A percentile compares a stretch with the other conserved stretches of the same genome.
Conservation (phyloP, 257 asterid species). For the Haberlea rhodopensis region DNA sequence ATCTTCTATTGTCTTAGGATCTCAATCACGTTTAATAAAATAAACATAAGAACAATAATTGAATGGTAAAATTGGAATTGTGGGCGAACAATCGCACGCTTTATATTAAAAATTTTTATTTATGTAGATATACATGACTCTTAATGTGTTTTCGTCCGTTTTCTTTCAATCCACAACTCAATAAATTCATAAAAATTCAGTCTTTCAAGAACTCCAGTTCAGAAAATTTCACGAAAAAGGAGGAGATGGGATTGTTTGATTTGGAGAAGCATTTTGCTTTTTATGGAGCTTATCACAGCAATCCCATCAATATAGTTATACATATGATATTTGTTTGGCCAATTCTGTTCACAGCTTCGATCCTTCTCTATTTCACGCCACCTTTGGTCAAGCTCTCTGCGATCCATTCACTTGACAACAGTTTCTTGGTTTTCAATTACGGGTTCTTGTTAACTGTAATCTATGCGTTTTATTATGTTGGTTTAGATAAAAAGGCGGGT, state of each 20-base stretch:
- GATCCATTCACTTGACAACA: constrained; percentile 38
- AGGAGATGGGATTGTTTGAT: constrained; percentile 65
- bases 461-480: constrained; percentile 58
- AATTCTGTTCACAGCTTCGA: constrained; percentile 50
- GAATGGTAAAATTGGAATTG: too few relatives aligned
- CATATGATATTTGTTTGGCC: too few relatives aligned
- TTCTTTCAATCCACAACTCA: too few relatives aligned
- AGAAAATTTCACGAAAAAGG: constrained; percentile 5
- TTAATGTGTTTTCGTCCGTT: too few relatives aligned
- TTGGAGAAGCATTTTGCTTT: constrained; percentile 81
- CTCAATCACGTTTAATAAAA: too few relatives aligned
- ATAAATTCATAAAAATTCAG: too few relatives aligned
- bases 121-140: too few relatives aligned
- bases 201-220: too few relatives aligned
- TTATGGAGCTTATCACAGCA: constrained; percentile 92
- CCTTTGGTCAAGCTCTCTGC: constrained; percentile 37
- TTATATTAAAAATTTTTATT: too few relatives aligned
- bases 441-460: constrained; percentile 59
- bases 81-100: too few relatives aligned
- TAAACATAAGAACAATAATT: too few relatives aligned
- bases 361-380: constrained; percentile 69
- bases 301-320: constrained; percentile 62
- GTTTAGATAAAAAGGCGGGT: constrained; percentile 83
- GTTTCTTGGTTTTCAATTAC: constrained; percentile 53
- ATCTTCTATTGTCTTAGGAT: too few relatives aligned